Evolutionary conservation across 2,329 filamentous ascomycete genomes (phyloP), one percentile per base, ranked within the genome.

Genomic region (Furcasterigmium furcatum): DNA sequence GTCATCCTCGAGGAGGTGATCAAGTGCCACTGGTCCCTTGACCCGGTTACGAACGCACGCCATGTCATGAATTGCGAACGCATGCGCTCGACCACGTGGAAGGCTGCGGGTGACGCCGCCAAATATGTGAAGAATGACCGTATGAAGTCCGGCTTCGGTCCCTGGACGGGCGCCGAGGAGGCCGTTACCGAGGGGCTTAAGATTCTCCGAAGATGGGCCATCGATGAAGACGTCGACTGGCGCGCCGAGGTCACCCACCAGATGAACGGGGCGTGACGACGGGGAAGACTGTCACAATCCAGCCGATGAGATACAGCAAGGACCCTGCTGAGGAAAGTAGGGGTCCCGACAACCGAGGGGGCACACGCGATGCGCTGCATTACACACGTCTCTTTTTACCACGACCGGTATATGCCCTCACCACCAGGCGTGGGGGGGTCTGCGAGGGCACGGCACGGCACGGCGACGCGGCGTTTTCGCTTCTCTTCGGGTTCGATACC

Each of bases 151-250:
- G 55, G 54, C 41, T 52, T 69, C n/a, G 66, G 66, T 1, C 67
- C 69, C 1, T 75, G 73, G 72, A 67, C 66, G 9, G 62, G 61
- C 4, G 59, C 75, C 9, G 71, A 76, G 46, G 73, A 76, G 13
- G 62, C 68, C 7, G 67, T 69, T 12, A 55, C 59, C 8, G 57
- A 59, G 5, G 62, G 65, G 12, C 52, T 77, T 45, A 59, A 58
- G 7, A 57, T 74, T 5, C 57, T 78, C 51, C 62, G 61, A 3
- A 57, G 62, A 20, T 77, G 73, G 70, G 70, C 68, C 38, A 61
- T 64, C 9, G 64, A 68, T 4, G 71, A 77, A 47, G 58, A 58
- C 5, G 65, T 76, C n/a, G 59, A 65, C 16, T 79, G 74, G 75
- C 55, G 57, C n/a, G 64, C 70, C 2, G 63, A 69, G 52, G 56